Percentiles rank a stretch among this genome's conserved stretches.
These are phyloP conservation scores for Botrytis galanthina DNA, from an alignment of 2,329 filamentous ascomycete genomes.

Conservation along the genomic window DNA sequence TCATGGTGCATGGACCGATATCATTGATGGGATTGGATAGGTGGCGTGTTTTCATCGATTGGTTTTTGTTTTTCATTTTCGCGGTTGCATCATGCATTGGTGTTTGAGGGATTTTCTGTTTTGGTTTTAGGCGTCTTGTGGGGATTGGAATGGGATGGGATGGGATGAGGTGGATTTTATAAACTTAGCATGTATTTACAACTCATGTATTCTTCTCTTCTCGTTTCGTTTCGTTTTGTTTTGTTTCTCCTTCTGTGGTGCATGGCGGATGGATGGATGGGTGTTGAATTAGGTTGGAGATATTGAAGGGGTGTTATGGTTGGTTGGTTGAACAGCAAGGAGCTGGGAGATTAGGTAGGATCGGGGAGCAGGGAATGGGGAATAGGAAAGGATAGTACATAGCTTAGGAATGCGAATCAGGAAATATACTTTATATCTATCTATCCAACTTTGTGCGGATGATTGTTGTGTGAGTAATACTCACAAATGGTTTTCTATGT, in stretches of 20 bases:
- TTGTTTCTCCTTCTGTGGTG: background rate
- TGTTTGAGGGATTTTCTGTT: background rate
- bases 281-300: background rate
- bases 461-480: background rate
- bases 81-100: background rate
- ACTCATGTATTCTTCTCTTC: conserved; percentile 12
- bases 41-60: background rate
- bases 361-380: background rate
- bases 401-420: background rate
- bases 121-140: background rate
- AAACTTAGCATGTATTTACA: conserved; percentile 2
- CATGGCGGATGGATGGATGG: background rate
- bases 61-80: background rate
- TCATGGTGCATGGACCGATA: conserved; percentile 12
- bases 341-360: background rate
- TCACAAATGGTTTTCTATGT: background rate
- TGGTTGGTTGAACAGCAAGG: background rate
- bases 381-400: background rate
- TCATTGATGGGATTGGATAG: conserved; percentile 10
- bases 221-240: background rate
- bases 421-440: conserved; percentile 1
- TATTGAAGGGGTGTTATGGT: background rate
- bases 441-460: background rate
- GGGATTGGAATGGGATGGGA: background rate
- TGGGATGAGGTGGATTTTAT: background rate